phyloP scores from a whole-genome alignment of 345 rosid genomes.

The Nasturtium officinale region DNA sequence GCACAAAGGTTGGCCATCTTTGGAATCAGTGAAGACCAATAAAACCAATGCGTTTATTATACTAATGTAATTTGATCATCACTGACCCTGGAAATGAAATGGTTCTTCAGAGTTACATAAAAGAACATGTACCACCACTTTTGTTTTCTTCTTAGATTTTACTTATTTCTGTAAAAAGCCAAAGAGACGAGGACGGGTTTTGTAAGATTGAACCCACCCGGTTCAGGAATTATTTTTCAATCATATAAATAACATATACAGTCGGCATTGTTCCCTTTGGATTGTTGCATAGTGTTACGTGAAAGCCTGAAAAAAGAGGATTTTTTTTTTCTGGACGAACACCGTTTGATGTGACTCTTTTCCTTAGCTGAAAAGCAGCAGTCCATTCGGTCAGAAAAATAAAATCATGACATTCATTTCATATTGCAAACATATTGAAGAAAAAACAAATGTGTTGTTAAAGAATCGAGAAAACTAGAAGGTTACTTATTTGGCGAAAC shows the following conservation, averaged over 20 bases:
- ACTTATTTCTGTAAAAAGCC: constrained; percentile 13
- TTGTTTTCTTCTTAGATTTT: neutral
- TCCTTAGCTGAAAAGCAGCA: neutral
- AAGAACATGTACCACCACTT: neutral
- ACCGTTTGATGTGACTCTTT: constrained; percentile 4
- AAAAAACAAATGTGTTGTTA: neutral
- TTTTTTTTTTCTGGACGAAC: neutral
- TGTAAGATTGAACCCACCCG: constrained; percentile 25
- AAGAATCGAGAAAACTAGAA: neutral
- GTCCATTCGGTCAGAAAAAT: constrained; percentile 15
- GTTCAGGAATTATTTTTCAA: neutral
- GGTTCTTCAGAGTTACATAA: neutral
- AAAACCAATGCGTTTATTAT: constrained; percentile 20
- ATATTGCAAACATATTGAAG: neutral
- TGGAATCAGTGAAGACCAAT: constrained; percentile 69
- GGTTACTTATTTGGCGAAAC: neutral
- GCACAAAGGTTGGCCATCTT: constrained; percentile 77
- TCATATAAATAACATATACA: constrained; percentile 4
- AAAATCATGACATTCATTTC: neutral
- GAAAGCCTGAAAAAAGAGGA: neutral
- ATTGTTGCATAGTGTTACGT: constrained; percentile 6
- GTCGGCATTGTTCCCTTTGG: neutral
- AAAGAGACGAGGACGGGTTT: constrained; percentile 19
- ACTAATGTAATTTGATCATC: neutral
- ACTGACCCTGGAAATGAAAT: neutral